These are phyloP conservation scores for Phytopythium chamaehyphon DNA, from an alignment of 352 stramenopile genomes.

Conservation along the genomic window DNA sequence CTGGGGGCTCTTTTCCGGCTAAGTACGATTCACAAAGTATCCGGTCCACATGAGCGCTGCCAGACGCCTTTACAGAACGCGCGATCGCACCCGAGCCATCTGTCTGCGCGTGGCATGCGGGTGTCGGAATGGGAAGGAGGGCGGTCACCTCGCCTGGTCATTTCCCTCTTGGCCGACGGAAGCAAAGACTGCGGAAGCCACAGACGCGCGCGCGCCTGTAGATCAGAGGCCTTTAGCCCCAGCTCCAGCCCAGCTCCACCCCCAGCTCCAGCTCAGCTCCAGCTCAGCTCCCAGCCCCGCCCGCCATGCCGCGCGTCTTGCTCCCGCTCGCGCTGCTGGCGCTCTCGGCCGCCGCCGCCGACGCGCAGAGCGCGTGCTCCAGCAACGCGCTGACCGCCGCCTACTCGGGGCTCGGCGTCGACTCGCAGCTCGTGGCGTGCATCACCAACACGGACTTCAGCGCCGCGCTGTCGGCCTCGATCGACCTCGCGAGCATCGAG, in stretches of 20 bases:
- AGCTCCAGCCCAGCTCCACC: too few relatives aligned
- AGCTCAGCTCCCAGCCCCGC: not conserved
- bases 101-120: not conserved
- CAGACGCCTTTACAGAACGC: too few relatives aligned
- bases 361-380: conserved; percentile 29
- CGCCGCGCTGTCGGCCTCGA: conserved; percentile 36
- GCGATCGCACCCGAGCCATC: too few relatives aligned
- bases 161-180: conserved; percentile 27
- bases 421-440: conserved; percentile 41
- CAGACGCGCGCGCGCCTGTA: conserved; percentile 1
- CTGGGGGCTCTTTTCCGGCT: not conserved
- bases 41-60: too few relatives aligned
- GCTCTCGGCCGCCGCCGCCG: conserved; percentile 9
- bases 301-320: conserved; percentile 1
- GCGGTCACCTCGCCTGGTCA: conserved; percentile 7
- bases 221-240: too few relatives aligned
- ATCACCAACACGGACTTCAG: conserved; percentile 47
- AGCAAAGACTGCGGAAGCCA: conserved; percentile 14
- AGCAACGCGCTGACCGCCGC: conserved; percentile 42
- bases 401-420: conserved; percentile 47
- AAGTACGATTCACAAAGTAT: not conserved
- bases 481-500: conserved; percentile 35
- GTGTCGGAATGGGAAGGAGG: not conserved
- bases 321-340: conserved; percentile 20
- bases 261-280: too few relatives aligned